Conservation (phyloP, 495 filamentous ascomycete species). For the Diplogelasinospora grovesii region DNA sequence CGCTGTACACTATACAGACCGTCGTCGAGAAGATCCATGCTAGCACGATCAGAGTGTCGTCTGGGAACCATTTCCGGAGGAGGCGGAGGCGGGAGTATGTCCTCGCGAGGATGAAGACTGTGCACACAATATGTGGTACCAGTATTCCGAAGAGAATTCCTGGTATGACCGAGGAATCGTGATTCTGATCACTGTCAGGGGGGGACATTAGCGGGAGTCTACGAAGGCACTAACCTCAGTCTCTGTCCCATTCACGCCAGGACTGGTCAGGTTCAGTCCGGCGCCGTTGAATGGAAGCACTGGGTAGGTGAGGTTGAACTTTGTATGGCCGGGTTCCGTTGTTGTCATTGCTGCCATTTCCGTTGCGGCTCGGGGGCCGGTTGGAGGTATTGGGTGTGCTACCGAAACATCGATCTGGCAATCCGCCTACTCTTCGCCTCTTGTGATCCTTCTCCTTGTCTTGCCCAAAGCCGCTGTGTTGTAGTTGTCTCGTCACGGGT, state of each 20-base stretch:
- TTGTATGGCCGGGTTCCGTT: slow-evolving; percentile 16
- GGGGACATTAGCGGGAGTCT: too few relatives aligned
- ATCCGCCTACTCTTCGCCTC: too few relatives aligned
- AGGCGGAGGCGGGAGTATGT: slow-evolving; percentile 21
- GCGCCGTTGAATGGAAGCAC: slow-evolving; percentile 9
- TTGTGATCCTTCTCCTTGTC: too few relatives aligned
- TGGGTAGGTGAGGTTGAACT: slow-evolving; percentile 24
- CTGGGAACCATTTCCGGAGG: slow-evolving; percentile 25
- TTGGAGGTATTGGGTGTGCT: neutral
- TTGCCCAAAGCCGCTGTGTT: too few relatives aligned
- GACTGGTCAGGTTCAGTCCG: too few relatives aligned
- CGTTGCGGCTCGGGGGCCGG: too few relatives aligned
- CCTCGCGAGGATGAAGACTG: slow-evolving; percentile 20
- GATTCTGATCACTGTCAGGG: slow-evolving; percentile 1
- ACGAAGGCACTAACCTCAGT: neutral
- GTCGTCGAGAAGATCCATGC: slow-evolving; percentile 22
- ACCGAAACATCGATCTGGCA: neutral
- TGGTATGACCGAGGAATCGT: slow-evolving; percentile 9
- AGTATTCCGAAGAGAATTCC: slow-evolving; percentile 24
- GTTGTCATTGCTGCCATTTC: too few relatives aligned
- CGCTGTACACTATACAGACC: slow-evolving; percentile 22
- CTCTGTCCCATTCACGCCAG: neutral
- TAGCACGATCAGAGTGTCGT: slow-evolving; percentile 24
- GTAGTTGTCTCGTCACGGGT: too few relatives aligned
- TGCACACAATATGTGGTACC: slow-evolving; percentile 23